phyloP scores from a whole-genome alignment of 768 basidiomycete species.

The Hypsizygus marmoreus region DNA sequence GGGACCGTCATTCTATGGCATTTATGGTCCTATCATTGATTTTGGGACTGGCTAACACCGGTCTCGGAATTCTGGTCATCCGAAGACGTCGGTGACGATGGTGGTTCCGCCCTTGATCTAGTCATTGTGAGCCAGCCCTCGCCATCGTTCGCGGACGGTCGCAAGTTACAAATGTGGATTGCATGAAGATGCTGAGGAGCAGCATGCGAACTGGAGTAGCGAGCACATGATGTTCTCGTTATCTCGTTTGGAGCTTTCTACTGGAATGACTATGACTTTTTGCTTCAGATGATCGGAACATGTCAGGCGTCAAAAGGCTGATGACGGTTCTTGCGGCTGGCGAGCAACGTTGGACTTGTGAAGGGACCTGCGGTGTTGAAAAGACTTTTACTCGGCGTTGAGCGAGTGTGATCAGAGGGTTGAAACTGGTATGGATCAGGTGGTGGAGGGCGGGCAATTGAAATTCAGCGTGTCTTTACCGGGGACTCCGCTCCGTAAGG shows the following conservation, averaged over 20 bases:
- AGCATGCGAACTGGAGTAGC: background rate
- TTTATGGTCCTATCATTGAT: conserved; percentile 5
- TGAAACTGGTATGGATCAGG: too few species aligned
- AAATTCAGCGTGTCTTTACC: too few species aligned
- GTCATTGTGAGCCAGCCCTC: too few species aligned
- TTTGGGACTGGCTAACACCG: background rate
- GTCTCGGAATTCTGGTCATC: conserved; percentile 4
- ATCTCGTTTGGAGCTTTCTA: background rate
- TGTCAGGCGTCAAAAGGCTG: conserved; percentile 14
- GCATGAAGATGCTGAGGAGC: too few species aligned
- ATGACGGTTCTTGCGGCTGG: conserved; percentile 1
- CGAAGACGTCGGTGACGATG: conserved; percentile 5
- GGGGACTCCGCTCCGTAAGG: background rate
- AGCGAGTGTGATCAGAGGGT: too few species aligned
- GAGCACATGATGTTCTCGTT: conserved; percentile 2
- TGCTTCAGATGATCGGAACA: conserved; percentile 10
- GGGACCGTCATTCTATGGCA: background rate
- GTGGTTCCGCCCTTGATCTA: too few species aligned
- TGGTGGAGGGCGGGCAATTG: too few species aligned
- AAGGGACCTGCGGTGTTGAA: background rate
- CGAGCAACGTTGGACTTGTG: background rate
- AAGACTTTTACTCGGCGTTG: conserved; percentile 12
- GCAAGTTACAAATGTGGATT: background rate
- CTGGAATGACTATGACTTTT: conserved; percentile 4
- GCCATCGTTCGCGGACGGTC: too few species aligned